These are phyloP conservation scores for Pseudozyma hubeiensis DNA, from an alignment of 1,284 basidiomycete species.

Conservation along the genomic window DNA sequence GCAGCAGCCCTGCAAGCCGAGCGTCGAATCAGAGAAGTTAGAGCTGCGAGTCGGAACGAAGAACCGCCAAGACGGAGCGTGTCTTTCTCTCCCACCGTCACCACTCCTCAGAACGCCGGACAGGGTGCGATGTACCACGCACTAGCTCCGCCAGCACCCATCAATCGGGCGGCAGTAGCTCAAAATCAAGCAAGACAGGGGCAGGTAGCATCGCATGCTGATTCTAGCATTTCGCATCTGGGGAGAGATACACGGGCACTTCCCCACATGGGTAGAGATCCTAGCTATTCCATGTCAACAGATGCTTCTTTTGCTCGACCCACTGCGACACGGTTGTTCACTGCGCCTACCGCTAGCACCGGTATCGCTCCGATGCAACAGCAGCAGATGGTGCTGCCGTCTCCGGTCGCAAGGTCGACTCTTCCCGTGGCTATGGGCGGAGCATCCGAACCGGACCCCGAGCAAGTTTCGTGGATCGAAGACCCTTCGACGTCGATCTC, in stretches of 20 bases:
- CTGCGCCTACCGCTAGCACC: neutral
- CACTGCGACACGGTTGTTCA: constrained; percentile 8
- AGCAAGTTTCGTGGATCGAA: neutral
- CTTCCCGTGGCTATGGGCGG: neutral
- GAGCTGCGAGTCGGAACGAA: neutral
- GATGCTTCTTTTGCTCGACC: constrained; percentile 6
- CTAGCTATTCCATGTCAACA: constrained; percentile 1
- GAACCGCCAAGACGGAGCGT: neutral
- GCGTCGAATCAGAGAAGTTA: constrained; percentile 11
- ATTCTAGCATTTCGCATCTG: constrained; percentile 6
- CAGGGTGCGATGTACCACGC: neutral
- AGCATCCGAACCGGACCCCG: neutral
- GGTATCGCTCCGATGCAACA: neutral
- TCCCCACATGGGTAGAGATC: neutral
- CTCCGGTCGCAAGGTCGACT: too few relatives aligned
- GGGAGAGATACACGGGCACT: neutral
- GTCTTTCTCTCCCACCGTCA: constrained; percentile 3
- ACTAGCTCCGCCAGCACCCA: neutral
- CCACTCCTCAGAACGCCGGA: constrained; percentile 1
- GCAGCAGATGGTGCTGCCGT: too few relatives aligned
- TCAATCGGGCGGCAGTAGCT: neutral
- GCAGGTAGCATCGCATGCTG: neutral
- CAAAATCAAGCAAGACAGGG: neutral
- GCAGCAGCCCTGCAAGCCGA: constrained; percentile 21
- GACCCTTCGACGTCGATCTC: constrained; percentile 4